Evolutionary conservation across 129 eudicot species (phyloP).

Genomic region (Deinandra increscens): DNA sequence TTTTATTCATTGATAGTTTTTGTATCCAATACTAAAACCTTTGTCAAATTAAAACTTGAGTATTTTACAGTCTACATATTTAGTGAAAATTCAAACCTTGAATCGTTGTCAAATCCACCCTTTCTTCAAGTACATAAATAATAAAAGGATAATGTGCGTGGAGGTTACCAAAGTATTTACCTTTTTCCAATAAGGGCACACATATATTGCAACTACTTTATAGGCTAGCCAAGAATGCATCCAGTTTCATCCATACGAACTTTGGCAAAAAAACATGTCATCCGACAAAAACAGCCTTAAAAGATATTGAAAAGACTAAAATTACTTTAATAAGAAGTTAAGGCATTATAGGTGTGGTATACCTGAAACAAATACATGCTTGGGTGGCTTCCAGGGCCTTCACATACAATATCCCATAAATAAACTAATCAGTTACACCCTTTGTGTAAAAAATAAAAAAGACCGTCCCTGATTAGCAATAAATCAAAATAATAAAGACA

Average conservation of each 20-base stretch:
- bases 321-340: not conserved
- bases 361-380: not conserved
- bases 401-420: not conserved
- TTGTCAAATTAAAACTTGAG: constrained; percentile 43
- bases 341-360: not conserved
- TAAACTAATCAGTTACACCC: not conserved
- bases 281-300: not conserved
- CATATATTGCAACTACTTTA: not conserved
- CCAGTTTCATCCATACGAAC: not conserved
- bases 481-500: not conserved
- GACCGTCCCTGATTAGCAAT: not conserved
- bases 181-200: not conserved
- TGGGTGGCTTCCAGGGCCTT: not conserved
- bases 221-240: not conserved
- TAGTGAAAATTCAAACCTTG: not conserved
- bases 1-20: too few species aligned
- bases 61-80: constrained; percentile 17
- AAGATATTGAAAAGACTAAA: not conserved
- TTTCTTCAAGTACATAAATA: not conserved
- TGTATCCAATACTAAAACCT: constrained; percentile 91
- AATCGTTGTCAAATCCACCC: not conserved
- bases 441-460: too few species aligned
- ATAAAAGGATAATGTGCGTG: not conserved
- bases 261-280: not conserved
- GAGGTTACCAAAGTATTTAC: not conserved